phyloP scores from a whole-genome alignment of 805 yeast genomes.

The Suhomyces sp. region DNA sequence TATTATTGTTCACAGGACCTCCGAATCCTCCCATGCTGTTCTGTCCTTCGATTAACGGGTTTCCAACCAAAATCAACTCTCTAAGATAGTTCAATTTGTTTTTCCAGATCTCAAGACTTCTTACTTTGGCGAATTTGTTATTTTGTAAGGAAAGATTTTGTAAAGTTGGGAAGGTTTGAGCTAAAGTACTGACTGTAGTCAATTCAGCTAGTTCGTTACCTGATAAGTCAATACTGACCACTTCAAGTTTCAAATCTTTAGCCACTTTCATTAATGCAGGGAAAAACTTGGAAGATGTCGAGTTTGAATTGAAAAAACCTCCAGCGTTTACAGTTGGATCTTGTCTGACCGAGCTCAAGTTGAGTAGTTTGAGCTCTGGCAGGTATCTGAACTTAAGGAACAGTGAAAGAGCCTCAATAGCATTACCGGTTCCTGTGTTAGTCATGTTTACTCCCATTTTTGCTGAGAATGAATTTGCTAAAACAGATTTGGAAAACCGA shows the following conservation, averaged over 20 bases:
- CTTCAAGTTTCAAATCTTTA: slow-evolving; percentile 47
- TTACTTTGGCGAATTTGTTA: slow-evolving; percentile 60
- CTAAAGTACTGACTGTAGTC: slow-evolving; percentile 55
- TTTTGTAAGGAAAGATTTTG: slow-evolving; percentile 77
- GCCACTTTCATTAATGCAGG: slow-evolving; percentile 88
- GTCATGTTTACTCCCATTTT: slow-evolving; percentile 8
- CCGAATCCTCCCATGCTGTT: slow-evolving; percentile 2
- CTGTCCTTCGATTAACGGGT: slow-evolving; percentile 56
- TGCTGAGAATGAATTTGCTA: slow-evolving; percentile 14
- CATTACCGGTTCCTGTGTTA: slow-evolving; percentile 24
- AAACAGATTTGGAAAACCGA: slow-evolving; percentile 43
- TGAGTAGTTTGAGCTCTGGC: slow-evolving; percentile 60
- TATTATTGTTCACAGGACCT: slow-evolving; percentile 1
- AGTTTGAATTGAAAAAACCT: slow-evolving; percentile 62
- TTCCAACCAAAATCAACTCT: slow-evolving; percentile 74
- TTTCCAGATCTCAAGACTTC: slow-evolving; percentile 69
- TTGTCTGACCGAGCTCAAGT: slow-evolving; percentile 59
- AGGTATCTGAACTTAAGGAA: slow-evolving; percentile 70
- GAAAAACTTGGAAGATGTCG: slow-evolving; percentile 77
- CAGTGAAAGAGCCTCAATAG: slow-evolving; percentile 60
- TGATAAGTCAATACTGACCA: slow-evolving; percentile 70
- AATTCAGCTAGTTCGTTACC: slow-evolving; percentile 60
- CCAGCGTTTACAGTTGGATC: slow-evolving; percentile 59
- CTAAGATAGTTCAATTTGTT: slow-evolving; percentile 69
- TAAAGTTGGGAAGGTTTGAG: slow-evolving; percentile 71